Base-by-base conservation (phyloP, 305 asterid genomes). In the Euphrasia arctica region DNA sequence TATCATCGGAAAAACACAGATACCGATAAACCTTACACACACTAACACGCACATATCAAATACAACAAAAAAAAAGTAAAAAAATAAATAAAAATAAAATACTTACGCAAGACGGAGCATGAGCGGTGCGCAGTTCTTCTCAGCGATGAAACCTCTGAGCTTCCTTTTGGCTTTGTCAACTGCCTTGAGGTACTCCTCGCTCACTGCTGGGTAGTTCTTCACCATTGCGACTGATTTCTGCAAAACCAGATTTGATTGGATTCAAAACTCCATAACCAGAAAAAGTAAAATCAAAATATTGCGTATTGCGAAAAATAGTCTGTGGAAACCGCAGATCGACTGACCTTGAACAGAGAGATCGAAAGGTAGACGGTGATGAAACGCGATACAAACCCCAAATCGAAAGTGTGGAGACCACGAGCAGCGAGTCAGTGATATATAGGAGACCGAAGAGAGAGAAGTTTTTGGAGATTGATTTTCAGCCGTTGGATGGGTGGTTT, bases 21-120 rank as follows among this genome's bases (percentile, higher is more conserved):
- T 9, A 62, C 13, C n/a, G n/a, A 32, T 54, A 32, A 1, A 18
- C n/a, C n/a, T n/a, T n/a, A n/a, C n/a, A 62, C 1, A 11, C 29
- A 31, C 4, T 6, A 52, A 68, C 47, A 42, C 3, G 54, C 57
- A 18, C 22, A 18, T 18, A 18, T 18, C 22, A 18, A 18, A 18
- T 18, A 18, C 22, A 18, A 18, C 22, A 18, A 18, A 18, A 18
- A n/a, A n/a, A 18, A 18, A 18, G 22, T 18, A 18, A n/a, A n/a
- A 27, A 31, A n/a, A 55, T 25, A 1, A 11, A 4, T 4, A 18
- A 6, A 39, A 0, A 61, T 47, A 5, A 8, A 5, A 15, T 4
- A 18, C 86, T 67, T 75, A 90, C 98, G 89, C 97, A 15, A 89
- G 79, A 4, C 98, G 95, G 66, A 92, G 94, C 97, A 92, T 87